phyloP scores from a whole-genome alignment of 257 asterid species.

The Asclepias syriaca region DNA sequence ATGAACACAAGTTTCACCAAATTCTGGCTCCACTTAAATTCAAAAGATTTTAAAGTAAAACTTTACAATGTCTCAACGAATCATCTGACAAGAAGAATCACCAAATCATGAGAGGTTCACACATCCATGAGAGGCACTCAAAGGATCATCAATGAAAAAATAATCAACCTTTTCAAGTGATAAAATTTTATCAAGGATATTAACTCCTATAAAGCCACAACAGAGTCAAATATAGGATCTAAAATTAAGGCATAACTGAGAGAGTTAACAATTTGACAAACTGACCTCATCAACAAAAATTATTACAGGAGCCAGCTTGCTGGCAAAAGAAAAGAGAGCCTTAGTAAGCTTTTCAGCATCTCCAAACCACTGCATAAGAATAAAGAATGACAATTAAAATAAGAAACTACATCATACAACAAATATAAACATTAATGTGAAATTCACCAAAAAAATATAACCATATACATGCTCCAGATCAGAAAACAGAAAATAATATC shows the following conservation, averaged over 20 bases:
- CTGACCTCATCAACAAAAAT: conserved; percentile 97
- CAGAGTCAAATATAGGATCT: not conserved
- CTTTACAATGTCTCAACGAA: not conserved
- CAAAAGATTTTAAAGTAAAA: not conserved
- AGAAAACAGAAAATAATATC: not conserved
- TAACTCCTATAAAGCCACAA: not conserved
- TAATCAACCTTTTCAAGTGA: not conserved
- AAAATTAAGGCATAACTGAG: not conserved
- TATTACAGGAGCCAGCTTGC: conserved; percentile 93
- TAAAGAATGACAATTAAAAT: not conserved
- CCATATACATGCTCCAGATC: not conserved
- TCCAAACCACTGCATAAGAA: conserved; percentile 95
- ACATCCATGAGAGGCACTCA: not conserved
- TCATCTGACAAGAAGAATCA: not conserved
- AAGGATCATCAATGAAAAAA: not conserved
- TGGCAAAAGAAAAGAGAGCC: conserved; percentile 96
- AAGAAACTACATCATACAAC: not conserved
- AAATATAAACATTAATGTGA: not conserved
- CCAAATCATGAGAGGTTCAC: not conserved
- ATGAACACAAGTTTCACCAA: not conserved
- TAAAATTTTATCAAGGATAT: not conserved
- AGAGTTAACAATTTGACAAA: conserved; percentile 4
- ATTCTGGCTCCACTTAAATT: not conserved
- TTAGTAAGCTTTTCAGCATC: conserved; percentile 96
- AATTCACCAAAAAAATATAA: not conserved